phyloP scores from a whole-genome alignment of 805 yeast genomes.

The Myxozyma lipomycoides region DNA sequence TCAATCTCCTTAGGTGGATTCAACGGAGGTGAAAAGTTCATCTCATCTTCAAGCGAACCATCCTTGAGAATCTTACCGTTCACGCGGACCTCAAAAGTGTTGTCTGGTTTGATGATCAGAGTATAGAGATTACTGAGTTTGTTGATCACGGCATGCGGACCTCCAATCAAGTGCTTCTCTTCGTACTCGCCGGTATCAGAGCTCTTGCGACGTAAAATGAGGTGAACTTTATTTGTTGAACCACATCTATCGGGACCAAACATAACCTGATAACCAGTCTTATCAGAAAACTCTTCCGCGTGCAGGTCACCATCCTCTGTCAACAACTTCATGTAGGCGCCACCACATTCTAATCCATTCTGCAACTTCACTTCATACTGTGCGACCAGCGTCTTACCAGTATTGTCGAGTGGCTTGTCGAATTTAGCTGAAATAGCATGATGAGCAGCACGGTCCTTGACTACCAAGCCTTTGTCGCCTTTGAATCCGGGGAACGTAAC shows the following conservation, averaged over 20 bases:
- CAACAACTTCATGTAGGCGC: slow-evolving; percentile 79
- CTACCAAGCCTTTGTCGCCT: slow-evolving; percentile 72
- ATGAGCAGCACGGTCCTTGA: slow-evolving; percentile 70
- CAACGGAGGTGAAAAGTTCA: slow-evolving; percentile 59
- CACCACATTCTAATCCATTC: slow-evolving; percentile 77
- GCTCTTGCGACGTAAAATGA: slow-evolving; percentile 60
- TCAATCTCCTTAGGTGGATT: slow-evolving; percentile 62
- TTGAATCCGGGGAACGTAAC: slow-evolving; percentile 53
- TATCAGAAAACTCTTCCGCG: slow-evolving; percentile 53
- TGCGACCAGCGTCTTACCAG: slow-evolving; percentile 63
- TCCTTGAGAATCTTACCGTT: slow-evolving; percentile 70
- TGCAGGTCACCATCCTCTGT: slow-evolving; percentile 41
- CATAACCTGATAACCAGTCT: slow-evolving; percentile 77
- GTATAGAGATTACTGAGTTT: slow-evolving; percentile 66
- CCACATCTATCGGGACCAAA: slow-evolving; percentile 96
- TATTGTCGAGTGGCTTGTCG: slow-evolving; percentile 55
- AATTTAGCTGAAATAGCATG: slow-evolving; percentile 74
- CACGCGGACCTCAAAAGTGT: slow-evolving; percentile 72
- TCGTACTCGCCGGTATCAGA: slow-evolving; percentile 53
- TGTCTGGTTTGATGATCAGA: slow-evolving; percentile 59
- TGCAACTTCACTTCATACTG: slow-evolving; percentile 89
- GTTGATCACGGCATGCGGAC: slow-evolving; percentile 62
- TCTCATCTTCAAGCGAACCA: slow-evolving; percentile 60
- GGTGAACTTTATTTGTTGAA: slow-evolving; percentile 69
- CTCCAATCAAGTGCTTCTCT: slow-evolving; percentile 63